Evolutionary conservation across 2,329 filamentous ascomycete species (phyloP).

Genomic region (Pseudocercospora musae): DNA sequence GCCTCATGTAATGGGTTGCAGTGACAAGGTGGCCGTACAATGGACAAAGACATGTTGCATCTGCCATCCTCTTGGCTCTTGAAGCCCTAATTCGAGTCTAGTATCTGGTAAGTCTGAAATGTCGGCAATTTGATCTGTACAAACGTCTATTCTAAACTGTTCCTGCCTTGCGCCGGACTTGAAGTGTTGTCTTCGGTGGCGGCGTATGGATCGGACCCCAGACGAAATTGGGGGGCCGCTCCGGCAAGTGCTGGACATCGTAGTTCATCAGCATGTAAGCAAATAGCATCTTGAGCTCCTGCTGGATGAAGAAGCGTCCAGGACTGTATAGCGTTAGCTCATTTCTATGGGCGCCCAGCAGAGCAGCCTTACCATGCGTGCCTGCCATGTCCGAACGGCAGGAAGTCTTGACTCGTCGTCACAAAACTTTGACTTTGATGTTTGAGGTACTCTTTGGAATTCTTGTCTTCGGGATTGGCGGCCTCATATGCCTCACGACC

Average conservation of each 20-base stretch:
- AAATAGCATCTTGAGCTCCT: conserved; percentile 34
- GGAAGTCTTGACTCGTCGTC: conserved; percentile 30
- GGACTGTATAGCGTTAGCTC: conserved; percentile 27
- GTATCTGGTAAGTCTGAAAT: background rate
- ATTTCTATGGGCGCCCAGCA: background rate
- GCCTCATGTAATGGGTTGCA: background rate
- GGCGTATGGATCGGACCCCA: conserved; percentile 3
- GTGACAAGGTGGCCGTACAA: background rate
- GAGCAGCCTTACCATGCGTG: conserved; percentile 28
- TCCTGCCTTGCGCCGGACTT: background rate
- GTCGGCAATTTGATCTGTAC: background rate
- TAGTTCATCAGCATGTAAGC: conserved; percentile 39
- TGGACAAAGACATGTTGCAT: background rate
- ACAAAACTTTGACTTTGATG: conserved; percentile 27
- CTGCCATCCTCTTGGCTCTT: background rate
- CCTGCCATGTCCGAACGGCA: conserved; percentile 32
- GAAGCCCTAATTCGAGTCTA: background rate
- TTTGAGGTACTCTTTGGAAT: conserved; percentile 19
- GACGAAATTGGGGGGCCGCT: conserved; percentile 6
- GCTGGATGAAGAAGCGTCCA: conserved; percentile 31
- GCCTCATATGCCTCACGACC: conserved; percentile 23
- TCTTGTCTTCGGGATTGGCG: conserved; percentile 9
- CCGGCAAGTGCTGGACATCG: conserved; percentile 31
- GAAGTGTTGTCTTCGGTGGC: background rate
- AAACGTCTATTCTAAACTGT: background rate